Base-by-base conservation (phyloP, 768 basidiomycete genomes). In the Podaxis pistillaris region DNA sequence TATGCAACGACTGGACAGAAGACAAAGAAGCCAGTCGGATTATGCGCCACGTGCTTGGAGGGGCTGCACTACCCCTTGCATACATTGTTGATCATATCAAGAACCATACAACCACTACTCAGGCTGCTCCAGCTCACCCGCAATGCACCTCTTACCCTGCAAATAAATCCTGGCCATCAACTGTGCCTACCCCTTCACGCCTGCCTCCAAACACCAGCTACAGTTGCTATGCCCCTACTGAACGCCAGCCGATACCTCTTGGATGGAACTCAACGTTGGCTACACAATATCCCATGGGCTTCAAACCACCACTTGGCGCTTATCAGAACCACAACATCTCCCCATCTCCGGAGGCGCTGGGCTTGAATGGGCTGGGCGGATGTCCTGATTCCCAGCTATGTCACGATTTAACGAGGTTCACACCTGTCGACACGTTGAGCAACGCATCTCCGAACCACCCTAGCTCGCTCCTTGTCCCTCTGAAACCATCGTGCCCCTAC, bases 1-100 rank as follows among this genome's bases (percentile, higher is more conserved):
- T 77, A 30, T 88, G 87, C 68, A 74, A 79, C 8, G 91, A 93
- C 69, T 93, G 90, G 90, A 93, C 91, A 0, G 88, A 91, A 70
- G 84, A 80, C 55, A 80, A 79, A 51, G 89, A 91, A 69, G 91
- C 89, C 2, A 83, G 85, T 7, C 79, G 78, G 8, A 79, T 88
- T 15, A 71, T 91, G 60, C 82, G 81, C 50, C 91, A 93, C 67
- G 79, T 84, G 53, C 76, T 93, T 47, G 76, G 84, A 44, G 91
- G 90, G 30, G 82, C 87, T 28, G 81, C 85, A 1, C 78, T 79
- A 28, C 86, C 89, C 63, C 78, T 91, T 7, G 75, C 78, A 40
- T 83, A 85, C 62, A 75, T 89, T 53, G 73, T 88, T 28, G 79
- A 78, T 63, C 88, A 36, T 78, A 73, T 51, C 67, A 70, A 40